phyloP scores from a whole-genome alignment of 495 filamentous ascomycete species.

The Friedmanniomyces endolithicus region DNA sequence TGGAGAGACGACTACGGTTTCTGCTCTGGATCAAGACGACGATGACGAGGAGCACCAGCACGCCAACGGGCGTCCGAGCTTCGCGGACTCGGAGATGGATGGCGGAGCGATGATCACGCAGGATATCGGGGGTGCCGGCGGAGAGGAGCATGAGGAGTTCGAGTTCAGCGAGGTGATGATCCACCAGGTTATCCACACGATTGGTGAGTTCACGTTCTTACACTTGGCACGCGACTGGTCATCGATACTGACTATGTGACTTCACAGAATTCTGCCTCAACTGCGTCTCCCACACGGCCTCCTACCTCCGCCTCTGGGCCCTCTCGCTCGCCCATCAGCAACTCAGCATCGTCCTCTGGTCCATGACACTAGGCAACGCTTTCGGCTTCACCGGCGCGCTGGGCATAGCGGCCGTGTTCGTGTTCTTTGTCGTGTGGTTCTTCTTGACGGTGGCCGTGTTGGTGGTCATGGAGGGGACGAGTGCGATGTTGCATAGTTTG shows the following conservation, averaged over 20 bases:
- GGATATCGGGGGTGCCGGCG: constrained; percentile 56
- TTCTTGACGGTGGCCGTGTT: constrained; percentile 65
- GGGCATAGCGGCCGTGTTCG: constrained; percentile 67
- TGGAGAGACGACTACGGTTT: constrained; percentile 73
- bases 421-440: constrained; percentile 80
- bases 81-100: constrained; percentile 64
- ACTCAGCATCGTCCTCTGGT: constrained; percentile 90
- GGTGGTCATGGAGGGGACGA: constrained; percentile 73
- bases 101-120: constrained; percentile 86
- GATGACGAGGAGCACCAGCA: constrained; percentile 37
- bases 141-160: constrained; percentile 73
- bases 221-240: neutral
- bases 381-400: constrained; percentile 52
- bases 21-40: constrained; percentile 75
- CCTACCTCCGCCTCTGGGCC: constrained; percentile 97
- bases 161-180: constrained; percentile 96
- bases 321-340: constrained; percentile 95
- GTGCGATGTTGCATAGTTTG: constrained; percentile 85
- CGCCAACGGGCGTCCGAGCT: constrained; percentile 54
- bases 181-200: constrained; percentile 97
- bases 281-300: constrained; percentile 96
- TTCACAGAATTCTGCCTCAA: constrained; percentile 94
- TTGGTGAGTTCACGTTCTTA: constrained; percentile 49
- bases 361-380: constrained; percentile 76
- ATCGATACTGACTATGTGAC: neutral